A percentile compares a stretch with the other conserved stretches of the same genome.
phyloP scores from a whole-genome alignment of 2,329 filamentous ascomycete genomes.

The Xylaria sp. region DNA sequence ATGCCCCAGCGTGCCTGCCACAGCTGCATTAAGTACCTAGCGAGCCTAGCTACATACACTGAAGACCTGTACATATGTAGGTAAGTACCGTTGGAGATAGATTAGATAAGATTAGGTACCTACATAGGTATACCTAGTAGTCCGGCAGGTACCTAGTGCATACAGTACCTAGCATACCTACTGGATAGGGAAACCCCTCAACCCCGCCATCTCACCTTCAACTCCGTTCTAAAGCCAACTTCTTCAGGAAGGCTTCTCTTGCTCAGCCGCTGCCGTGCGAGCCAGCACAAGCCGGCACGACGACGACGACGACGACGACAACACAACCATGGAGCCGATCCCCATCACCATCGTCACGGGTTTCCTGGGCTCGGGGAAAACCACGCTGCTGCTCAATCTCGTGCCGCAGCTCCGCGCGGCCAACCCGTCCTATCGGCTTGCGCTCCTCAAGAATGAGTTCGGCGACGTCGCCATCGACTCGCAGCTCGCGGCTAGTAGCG shows the following conservation, averaged over 20 bases:
- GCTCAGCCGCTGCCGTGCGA: neutral
- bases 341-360: slow-evolving; percentile 96
- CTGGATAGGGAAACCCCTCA: slow-evolving; percentile 27
- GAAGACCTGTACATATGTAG: no score
- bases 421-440: slow-evolving; percentile 82
- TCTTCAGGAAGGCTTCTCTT: neutral
- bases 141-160: neutral
- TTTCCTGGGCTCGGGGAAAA: slow-evolving; percentile 96
- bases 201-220: slow-evolving; percentile 18
- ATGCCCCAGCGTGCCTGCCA: no score
- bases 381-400: slow-evolving; percentile 93
- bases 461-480: slow-evolving; percentile 94
- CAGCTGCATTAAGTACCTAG: neutral
- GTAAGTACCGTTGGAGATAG: no score
- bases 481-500: slow-evolving; percentile 82
- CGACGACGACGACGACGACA: neutral
- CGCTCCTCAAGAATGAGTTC: slow-evolving; percentile 97
- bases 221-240: neutral
- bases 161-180: no score
- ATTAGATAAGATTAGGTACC: slow-evolving; percentile 10
- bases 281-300: neutral
- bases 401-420: slow-evolving; percentile 85
- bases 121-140: no score
- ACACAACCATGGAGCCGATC: slow-evolving; percentile 70
- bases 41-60: no score